Evolutionary conservation across 805 yeast genomes (phyloP).

Genomic region (Saccharomycopsis babjevae): DNA sequence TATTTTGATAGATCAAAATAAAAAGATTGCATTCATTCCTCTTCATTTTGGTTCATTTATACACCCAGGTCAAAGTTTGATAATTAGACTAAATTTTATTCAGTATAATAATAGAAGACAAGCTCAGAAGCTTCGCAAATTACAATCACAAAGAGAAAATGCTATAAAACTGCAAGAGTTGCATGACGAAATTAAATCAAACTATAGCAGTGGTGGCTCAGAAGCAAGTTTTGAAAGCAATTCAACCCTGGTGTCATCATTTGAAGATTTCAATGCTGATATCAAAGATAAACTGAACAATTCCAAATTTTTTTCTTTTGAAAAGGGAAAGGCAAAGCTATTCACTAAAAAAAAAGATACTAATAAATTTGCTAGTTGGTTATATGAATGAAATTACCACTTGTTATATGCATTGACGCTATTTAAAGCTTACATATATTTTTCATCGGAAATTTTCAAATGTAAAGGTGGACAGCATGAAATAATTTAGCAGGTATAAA

Average conservation of each 20-base stretch:
- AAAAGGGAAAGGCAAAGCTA: not conserved
- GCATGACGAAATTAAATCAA: not conserved
- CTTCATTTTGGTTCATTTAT: conserved; percentile 12
- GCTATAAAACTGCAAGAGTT: not conserved
- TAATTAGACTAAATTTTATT: conserved; percentile 4
- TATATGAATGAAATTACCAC: not conserved
- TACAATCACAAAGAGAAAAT: not conserved
- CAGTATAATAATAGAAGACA: not conserved
- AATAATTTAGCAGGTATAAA: too few relatives aligned
- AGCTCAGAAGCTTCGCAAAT: not conserved
- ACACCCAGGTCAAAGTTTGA: conserved; percentile 10
- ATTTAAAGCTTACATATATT: too few relatives aligned
- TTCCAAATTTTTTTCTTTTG: not conserved
- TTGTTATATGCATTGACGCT: not conserved
- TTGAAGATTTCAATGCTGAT: not conserved
- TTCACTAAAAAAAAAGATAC: not conserved
- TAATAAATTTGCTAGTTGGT: not conserved
- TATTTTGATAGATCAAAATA: conserved; percentile 6
- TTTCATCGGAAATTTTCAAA: too few relatives aligned
- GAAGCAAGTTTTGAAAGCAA: not conserved
- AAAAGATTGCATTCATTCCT: conserved; percentile 15
- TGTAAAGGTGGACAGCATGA: too few relatives aligned
- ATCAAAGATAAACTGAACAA: not conserved
- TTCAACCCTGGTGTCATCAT: not conserved
- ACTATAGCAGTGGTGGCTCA: not conserved